Evolutionary conservation across 495 filamentous ascomycete species (phyloP).

Genomic region (Penicillium bovifimosum): DNA sequence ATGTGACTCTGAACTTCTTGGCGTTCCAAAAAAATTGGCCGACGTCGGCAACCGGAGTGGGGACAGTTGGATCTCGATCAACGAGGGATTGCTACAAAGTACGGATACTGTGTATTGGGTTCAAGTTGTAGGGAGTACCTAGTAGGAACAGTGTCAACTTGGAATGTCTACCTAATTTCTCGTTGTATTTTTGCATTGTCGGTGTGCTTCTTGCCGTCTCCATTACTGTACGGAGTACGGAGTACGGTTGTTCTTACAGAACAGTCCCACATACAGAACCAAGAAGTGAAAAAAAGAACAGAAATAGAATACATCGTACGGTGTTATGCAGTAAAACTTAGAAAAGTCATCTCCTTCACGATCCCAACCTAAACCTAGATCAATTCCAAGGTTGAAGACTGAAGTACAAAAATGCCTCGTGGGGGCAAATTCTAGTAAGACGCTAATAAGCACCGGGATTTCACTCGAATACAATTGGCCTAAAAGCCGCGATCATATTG

Average conservation of each 20-base stretch:
- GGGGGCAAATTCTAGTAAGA: background rate
- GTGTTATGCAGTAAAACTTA: no score
- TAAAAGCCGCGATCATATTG: background rate
- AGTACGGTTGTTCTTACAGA: background rate
- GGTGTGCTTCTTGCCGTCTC: background rate
- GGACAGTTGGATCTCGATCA: constrained; percentile 5
- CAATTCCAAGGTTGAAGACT: background rate
- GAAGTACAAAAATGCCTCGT: background rate
- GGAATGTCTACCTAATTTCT: no score
- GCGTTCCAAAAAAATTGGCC: constrained; percentile 25
- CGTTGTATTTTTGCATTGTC: no score
- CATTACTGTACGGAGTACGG: background rate
- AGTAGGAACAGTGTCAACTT: no score
- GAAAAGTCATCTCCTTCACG: no score
- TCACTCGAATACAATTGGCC: background rate
- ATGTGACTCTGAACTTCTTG: constrained; percentile 30
- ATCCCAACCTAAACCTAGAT: background rate
- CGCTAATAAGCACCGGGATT: background rate
- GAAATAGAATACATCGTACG: no score
- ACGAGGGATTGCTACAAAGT: no score
- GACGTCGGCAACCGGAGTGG: constrained; percentile 26
- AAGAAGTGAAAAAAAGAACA: no score
- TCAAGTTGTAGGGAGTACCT: no score
- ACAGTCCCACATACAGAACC: background rate
- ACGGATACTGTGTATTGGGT: no score